Percentiles rank a stretch among this genome's conserved stretches.
These are phyloP conservation scores for Alopecurus myosuroides DNA, from an alignment of 176 grass and related monocot species.

Conservation along the genomic window DNA sequence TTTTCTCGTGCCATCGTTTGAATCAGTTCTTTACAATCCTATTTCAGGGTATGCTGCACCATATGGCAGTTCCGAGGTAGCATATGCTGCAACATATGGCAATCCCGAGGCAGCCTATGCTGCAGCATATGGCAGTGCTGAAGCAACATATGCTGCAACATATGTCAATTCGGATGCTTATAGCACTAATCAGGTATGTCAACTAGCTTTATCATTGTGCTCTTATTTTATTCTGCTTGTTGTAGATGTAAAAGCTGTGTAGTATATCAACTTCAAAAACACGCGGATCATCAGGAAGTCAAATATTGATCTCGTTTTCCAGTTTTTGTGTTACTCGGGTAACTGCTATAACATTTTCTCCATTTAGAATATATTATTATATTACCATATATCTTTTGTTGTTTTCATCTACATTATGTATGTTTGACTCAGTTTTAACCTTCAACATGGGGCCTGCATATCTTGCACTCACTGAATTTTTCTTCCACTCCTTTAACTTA, in stretches of 20 bases:
- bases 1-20: neutral
- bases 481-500: neutral
- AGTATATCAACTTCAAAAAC: neutral
- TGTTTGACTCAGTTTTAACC: neutral
- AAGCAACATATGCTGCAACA: slow-evolving; percentile 18
- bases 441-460: neutral
- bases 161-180: slow-evolving; percentile 44
- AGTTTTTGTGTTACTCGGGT: neutral
- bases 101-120: slow-evolving; percentile 27
- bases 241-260: neutral
- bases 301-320: neutral
- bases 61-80: slow-evolving; percentile 31
- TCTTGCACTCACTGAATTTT: neutral
- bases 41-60: slow-evolving; percentile 45
- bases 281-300: neutral
- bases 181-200: slow-evolving; percentile 56
- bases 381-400: slow-evolving; percentile 15
- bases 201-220: slow-evolving; percentile 9
- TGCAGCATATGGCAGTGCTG: slow-evolving; percentile 25
- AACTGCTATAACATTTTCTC: neutral
- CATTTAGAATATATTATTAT: neutral
- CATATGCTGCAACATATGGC: slow-evolving; percentile 43
- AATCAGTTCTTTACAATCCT: neutral
- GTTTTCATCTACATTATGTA: neutral
- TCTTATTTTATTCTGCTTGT: slow-evolving; percentile 6